A percentile compares a stretch with the other conserved stretches of the same genome.
These are phyloP conservation scores for Rhododendron mucronatum DNA, from an alignment of 148 eudicot species.

Conservation along the genomic window DNA sequence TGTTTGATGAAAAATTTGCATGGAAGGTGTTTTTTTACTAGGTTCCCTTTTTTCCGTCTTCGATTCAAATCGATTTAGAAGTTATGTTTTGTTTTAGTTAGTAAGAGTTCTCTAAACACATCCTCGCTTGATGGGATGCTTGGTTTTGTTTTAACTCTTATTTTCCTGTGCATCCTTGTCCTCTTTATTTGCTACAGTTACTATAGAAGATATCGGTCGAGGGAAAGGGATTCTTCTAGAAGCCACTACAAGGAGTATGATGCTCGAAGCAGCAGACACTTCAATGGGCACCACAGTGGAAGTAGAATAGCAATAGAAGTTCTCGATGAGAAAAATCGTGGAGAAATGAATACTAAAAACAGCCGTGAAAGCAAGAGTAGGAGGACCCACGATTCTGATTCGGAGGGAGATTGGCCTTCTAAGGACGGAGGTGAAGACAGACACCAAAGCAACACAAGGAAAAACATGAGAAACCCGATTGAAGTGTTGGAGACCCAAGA, in stretches of 20 bases:
- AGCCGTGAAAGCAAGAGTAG: constrained; percentile 16
- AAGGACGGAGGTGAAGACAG: constrained; percentile 12
- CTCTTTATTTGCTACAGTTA: constrained; percentile 16
- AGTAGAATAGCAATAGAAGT: constrained; percentile 19
- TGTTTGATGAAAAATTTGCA: neutral
- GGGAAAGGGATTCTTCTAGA: constrained; percentile 40
- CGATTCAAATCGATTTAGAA: neutral
- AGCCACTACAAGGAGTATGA: constrained; percentile 44
- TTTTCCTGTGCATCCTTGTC: neutral
- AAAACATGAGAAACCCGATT: constrained; percentile 1
- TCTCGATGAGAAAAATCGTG: constrained; percentile 13
- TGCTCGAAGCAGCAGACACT: constrained; percentile 27
- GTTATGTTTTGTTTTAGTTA: neutral
- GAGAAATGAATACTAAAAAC: constrained; percentile 20
- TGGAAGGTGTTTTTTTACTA: neutral
- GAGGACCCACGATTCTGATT: constrained; percentile 22
- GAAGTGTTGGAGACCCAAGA: neutral
- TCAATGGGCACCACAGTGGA: constrained; percentile 18
- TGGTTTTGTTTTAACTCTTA: neutral
- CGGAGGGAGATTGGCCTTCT: constrained; percentile 26
- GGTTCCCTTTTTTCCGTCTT: neutral
- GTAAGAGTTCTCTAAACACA: neutral
- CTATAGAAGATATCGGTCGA: constrained; percentile 50
- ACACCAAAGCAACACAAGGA: constrained; percentile 9
- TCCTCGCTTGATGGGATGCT: neutral